Conservation (phyloP, 805 yeast genomes). For the Candida silvicultrix region DNA sequence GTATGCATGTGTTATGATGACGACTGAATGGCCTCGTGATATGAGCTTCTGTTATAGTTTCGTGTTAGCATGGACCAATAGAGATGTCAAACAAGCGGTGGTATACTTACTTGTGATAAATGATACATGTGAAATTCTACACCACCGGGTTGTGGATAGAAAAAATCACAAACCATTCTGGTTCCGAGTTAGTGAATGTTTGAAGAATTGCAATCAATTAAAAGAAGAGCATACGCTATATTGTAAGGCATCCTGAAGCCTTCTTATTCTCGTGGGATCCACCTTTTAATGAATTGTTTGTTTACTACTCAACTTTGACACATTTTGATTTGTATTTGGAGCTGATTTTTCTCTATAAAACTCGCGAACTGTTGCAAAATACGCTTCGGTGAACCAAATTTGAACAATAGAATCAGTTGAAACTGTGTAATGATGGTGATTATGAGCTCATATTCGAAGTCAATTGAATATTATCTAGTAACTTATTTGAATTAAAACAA, state of each 20-base stretch:
- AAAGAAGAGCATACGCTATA: constrained; percentile 20
- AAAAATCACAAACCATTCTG: constrained; percentile 90
- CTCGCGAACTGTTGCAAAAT: not conserved
- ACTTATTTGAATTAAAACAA: too few species aligned
- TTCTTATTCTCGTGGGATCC: not conserved
- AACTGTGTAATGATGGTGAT: too few species aligned
- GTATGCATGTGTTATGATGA: constrained; percentile 85
- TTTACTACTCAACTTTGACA: not conserved
- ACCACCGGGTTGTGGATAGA: constrained; percentile 98
- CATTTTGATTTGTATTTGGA: not conserved
- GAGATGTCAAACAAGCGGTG: too few species aligned
- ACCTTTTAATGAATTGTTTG: not conserved
- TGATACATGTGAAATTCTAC: constrained; percentile 95
- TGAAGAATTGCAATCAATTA: not conserved
- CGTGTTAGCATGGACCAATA: not conserved
- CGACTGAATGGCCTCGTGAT: constrained; percentile 75
- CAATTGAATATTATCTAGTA: too few species aligned
- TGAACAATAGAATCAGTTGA: too few species aligned
- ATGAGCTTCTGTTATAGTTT: constrained; percentile 42
- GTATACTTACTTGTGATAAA: constrained; percentile 57
- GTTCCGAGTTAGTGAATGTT: not conserved
- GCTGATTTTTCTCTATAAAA: too few species aligned
- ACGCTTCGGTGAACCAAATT: too few species aligned
- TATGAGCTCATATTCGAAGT: too few species aligned
- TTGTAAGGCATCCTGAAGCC: constrained; percentile 19